These are phyloP conservation scores for Ampelomyces quisqualis DNA, from an alignment of 2,329 filamentous ascomycete genomes.

Conservation along the genomic window DNA sequence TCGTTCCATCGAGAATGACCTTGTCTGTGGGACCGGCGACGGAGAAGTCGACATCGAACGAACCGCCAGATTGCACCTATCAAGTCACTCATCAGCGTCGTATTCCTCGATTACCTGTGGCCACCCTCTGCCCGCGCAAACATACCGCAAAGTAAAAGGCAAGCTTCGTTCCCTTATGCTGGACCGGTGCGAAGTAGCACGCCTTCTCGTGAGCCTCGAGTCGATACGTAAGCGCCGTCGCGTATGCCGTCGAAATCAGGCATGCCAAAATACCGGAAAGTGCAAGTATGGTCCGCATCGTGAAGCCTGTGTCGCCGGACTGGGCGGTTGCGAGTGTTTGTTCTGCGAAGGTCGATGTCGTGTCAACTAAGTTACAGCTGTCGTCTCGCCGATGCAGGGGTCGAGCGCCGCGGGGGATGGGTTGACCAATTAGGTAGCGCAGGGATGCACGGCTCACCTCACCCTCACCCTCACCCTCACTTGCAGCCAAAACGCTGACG, in stretches of 20 bases:
- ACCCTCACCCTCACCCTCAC: neutral
- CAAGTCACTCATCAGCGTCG: constrained; percentile 2
- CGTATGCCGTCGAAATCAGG: constrained; percentile 66
- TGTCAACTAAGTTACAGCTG: constrained; percentile 30
- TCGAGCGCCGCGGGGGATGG: constrained; percentile 12
- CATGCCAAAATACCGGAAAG: constrained; percentile 62
- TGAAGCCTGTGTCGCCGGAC: constrained; percentile 18
- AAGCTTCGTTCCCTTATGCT: constrained; percentile 80
- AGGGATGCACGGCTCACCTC: neutral
- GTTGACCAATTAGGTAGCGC: constrained; percentile 17
- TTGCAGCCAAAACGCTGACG: too few relatives aligned
- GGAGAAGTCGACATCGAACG: constrained; percentile 93
- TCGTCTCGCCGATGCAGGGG: constrained; percentile 27
- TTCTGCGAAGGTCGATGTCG: constrained; percentile 10
- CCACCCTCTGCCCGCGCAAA: neutral
- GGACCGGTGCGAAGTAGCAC: constrained; percentile 85
- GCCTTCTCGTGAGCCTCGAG: constrained; percentile 87
- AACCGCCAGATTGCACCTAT: constrained; percentile 95
- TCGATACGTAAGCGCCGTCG: constrained; percentile 93
- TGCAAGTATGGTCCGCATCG: constrained; percentile 39
- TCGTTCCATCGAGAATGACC: constrained; percentile 79
- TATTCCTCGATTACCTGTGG: neutral
- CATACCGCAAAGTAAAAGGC: constrained; percentile 98
- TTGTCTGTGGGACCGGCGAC: constrained; percentile 81
- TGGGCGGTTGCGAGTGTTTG: constrained; percentile 10